phyloP scores from a whole-genome alignment of 805 yeast genomes.

The Cyberlindnera saturnus region DNA sequence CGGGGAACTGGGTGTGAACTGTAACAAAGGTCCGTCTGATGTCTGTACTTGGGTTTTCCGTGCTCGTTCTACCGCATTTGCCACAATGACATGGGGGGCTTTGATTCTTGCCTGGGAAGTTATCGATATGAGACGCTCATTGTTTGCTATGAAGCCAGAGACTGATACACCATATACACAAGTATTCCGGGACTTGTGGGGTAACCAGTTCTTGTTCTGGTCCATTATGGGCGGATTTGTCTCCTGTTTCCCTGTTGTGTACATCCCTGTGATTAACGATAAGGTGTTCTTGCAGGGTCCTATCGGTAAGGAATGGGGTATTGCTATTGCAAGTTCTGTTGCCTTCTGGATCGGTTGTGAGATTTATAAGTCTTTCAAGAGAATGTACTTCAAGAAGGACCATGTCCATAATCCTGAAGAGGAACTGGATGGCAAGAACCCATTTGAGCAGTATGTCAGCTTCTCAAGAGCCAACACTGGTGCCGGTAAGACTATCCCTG shows the following conservation, averaged over 20 bases:
- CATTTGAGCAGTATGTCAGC: conserved; percentile 56
- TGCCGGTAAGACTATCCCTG: neutral
- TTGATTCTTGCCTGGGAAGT: conserved; percentile 82
- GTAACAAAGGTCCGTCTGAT: conserved; percentile 46
- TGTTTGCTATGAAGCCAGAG: conserved; percentile 66
- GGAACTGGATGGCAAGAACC: conserved; percentile 56
- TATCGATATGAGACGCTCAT: conserved; percentile 61
- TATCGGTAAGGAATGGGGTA: conserved; percentile 78
- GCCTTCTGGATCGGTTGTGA: conserved; percentile 59
- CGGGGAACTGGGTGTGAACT: conserved; percentile 58
- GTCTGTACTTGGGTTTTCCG: conserved; percentile 60
- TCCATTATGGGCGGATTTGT: conserved; percentile 65
- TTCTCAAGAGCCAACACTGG: conserved; percentile 39
- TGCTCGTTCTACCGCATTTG: conserved; percentile 74
- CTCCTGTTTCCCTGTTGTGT: conserved; percentile 74
- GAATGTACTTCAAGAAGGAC: conserved; percentile 40
- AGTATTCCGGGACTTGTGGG: conserved; percentile 60
- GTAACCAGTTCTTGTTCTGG: conserved; percentile 75
- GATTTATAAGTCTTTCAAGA: conserved; percentile 59
- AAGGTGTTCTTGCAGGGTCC: conserved; percentile 69
- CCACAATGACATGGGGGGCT: conserved; percentile 83
- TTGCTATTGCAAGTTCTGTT: conserved; percentile 54
- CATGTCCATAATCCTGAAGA: conserved; percentile 49
- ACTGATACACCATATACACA: conserved; percentile 50
- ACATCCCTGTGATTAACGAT: conserved; percentile 78